Evolutionary conservation across 1,284 basidiomycete species (phyloP).

Genomic region (Cryptococcus neoformans): DNA sequence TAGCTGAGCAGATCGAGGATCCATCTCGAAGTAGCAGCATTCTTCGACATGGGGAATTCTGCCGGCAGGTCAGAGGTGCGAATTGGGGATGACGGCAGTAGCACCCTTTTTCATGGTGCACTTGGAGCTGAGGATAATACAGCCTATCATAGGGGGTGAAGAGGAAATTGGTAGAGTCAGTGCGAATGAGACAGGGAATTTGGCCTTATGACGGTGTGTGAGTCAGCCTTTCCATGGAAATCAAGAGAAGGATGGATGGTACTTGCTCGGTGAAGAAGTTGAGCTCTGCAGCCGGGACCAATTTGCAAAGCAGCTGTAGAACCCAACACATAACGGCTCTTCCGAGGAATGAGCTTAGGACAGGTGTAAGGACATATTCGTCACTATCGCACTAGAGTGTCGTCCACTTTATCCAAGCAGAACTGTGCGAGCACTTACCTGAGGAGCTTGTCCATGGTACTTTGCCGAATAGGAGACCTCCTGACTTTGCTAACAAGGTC

Average conservation of each 20-base stretch:
- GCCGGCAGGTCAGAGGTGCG: conserved; percentile 7
- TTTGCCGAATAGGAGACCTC: conserved; percentile 7
- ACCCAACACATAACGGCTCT: conserved; percentile 7
- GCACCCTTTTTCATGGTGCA: conserved; percentile 8
- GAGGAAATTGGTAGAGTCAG: conserved; percentile 2
- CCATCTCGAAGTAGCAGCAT: conserved; percentile 5
- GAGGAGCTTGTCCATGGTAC: conserved; percentile 11
- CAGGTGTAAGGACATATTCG: conserved; percentile 6
- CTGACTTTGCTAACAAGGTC: conserved; percentile 3
- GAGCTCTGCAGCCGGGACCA: conserved; percentile 7
- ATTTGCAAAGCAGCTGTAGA: conserved; percentile 8
- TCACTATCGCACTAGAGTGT: conserved; percentile 1
- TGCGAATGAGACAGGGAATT: conserved; percentile 6
- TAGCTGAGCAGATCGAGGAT: conserved; percentile 12
- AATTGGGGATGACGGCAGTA: conserved; percentile 9
- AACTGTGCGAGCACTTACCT: neutral
- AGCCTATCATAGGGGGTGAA: conserved; percentile 10
- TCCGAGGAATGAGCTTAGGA: conserved; percentile 7
- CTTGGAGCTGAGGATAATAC: conserved; percentile 8
- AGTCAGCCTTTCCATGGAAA: neutral
- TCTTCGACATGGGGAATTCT: conserved; percentile 6
- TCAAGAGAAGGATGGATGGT: neutral
- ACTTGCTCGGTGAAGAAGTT: conserved; percentile 9
- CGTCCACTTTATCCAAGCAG: neutral
- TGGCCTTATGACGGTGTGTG: conserved; percentile 3